Evolutionary conservation across 257 asterid species (phyloP), one percentile per base, ranked within the genome.

Genomic region (Anisodus acutangulus): DNA sequence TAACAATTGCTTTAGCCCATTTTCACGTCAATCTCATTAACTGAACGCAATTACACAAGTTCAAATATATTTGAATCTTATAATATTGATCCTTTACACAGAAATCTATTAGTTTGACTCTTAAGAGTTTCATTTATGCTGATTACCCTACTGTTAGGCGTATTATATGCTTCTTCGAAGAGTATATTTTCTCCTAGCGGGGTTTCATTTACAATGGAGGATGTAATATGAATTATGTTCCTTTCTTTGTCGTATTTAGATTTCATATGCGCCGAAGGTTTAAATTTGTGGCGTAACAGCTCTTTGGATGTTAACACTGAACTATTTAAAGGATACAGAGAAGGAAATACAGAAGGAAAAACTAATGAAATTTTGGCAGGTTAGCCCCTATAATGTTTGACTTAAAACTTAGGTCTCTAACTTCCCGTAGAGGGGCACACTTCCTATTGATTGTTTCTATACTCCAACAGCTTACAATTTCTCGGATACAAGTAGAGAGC

Each of bases 331-430:
- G 91, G 91, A 12, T 83, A 80, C 83, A 54, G 17, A 57, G 55
- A 58, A 8, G 89, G 91, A 37, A 83, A 85, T 84, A 35, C 69
- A 26, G 72, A 71, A 54, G 83, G 88, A 57, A 78, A 67, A 83
- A 85, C 57, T 11, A 89, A 85, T 76, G 87, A 85, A 70, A 83
- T 87, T n/a, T 66, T 87, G 55, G 87, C 85, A 60, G 91, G 91
- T 87, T 57, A 62, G 87, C 76, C 59, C 11, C 4, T 4, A 51
- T 11, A 8, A 2, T 60, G 49, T 8, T 26, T 45, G 55, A 15
- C 15, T 9, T 39, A 22, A 70, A 35, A 9, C 41, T 37, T 31
- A 70, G n/a, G 12, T 70, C 12, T 70, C 31, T 17, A 70, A 37
- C 19, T 41, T 16, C 60, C 54, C 3, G 31, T 39, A 41, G 6